Evolutionary conservation across 768 basidiomycete species (phyloP), one percentile per base, ranked within the genome.

Genomic region (Trametes sanguinea): DNA sequence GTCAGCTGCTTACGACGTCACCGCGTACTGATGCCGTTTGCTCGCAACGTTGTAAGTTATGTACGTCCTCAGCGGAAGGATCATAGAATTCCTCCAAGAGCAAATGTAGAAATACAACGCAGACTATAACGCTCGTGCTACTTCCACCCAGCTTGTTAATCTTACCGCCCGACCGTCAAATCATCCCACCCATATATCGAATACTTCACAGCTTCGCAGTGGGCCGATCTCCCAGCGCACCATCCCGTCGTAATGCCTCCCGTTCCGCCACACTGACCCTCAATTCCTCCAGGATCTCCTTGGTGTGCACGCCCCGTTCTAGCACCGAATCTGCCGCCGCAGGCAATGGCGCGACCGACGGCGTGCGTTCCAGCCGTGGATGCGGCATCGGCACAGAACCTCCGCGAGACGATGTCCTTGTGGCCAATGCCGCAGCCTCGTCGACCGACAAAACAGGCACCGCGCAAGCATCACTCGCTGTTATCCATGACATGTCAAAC

Each of bases 391-490:
- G 66, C 6, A 54, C 50, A 5, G 43, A 30, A 2, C 54, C 61
- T 40, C 47, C 52, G 14, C 11, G 6, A 11, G 44, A 40, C 32
- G 61, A 37, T 7, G 55, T 33, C 16, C 47, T n/a, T 6, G 70
- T 73, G 3, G 76, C 74, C 29, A 81, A 71, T 35, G 71, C 73
- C 2, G 77, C 80, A 4, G 87, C 89, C 78, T 92, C 90, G 29
- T 74, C 68, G 0, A 87, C 81, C 4, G 83, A 79, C 30, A 92
- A 77, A 33, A 92, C 86, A 0, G 90, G 90, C 13, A 89, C 74
- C 9, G 81, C 81, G 69, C 90, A 92, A 7, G 88, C 86, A 61
- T 92, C 90, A 11, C 82, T 87, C 32, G 80, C 90, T 92, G 67
- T 17, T 43, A 14, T 33, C 6, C 4, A 27, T 50, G 33, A 57